A percentile compares a stretch with the other conserved stretches of the same genome.
Conservation (phyloP, 768 basidiomycete genomes). For the Suillus fuscotomentosus region DNA sequence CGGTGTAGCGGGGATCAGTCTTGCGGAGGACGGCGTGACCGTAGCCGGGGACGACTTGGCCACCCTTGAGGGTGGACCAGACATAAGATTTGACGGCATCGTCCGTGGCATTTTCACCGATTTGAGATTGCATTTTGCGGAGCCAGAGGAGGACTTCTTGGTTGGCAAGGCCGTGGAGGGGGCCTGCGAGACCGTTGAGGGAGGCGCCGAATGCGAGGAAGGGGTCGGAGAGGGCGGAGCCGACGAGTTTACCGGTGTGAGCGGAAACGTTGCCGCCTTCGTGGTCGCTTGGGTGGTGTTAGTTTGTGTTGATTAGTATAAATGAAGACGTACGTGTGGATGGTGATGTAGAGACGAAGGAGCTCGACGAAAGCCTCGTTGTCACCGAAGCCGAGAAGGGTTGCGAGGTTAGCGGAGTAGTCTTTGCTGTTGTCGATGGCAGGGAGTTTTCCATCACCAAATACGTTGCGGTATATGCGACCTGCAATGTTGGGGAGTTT, state of each 20-base stretch:
- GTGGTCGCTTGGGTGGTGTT: slow-evolving; percentile 63
- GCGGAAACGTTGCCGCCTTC: slow-evolving; percentile 99
- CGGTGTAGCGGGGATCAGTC: slow-evolving; percentile 90
- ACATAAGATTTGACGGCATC: slow-evolving; percentile 91
- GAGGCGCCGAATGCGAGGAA: slow-evolving; percentile 94
- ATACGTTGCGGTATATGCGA: slow-evolving; percentile 87
- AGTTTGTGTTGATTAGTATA: background rate
- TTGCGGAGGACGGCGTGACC: slow-evolving; percentile 86
- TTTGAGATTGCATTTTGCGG: slow-evolving; percentile 86
- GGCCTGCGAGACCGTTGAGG: slow-evolving; percentile 94
- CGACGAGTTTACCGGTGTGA: slow-evolving; percentile 90
- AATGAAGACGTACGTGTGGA: slow-evolving; percentile 65
- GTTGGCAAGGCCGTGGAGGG: slow-evolving; percentile 95
- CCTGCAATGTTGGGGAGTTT: slow-evolving; percentile 97
- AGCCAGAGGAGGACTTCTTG: slow-evolving; percentile 97
- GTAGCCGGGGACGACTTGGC: slow-evolving; percentile 93
- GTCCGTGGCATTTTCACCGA: slow-evolving; percentile 83
- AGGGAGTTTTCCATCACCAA: slow-evolving; percentile 83
- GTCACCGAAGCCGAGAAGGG: slow-evolving; percentile 89
- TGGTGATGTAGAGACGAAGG: slow-evolving; percentile 93
- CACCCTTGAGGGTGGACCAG: slow-evolving; percentile 90
- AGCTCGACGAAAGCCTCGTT: slow-evolving; percentile 89
- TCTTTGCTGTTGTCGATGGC: slow-evolving; percentile 83
- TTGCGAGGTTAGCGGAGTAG: slow-evolving; percentile 86
- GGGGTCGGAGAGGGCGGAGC: slow-evolving; percentile 94